Conservation (phyloP, 164 flowering plant species). For the Chimonanthus salicifolius region DNA sequence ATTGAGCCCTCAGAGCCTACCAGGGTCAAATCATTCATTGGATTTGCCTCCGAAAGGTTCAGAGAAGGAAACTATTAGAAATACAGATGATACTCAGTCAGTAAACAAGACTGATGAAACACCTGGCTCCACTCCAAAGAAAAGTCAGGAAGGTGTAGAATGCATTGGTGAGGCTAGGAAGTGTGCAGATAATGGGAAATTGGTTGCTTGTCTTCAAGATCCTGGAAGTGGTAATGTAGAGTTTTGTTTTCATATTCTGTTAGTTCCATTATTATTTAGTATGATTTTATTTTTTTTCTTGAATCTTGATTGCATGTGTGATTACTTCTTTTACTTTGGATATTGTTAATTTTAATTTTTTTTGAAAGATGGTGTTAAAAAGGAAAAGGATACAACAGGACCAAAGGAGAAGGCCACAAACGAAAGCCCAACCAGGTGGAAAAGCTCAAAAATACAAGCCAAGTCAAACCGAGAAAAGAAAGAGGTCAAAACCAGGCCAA, state of each 20-base stretch:
- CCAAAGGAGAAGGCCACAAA: too few relatives aligned
- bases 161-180: constrained; percentile 13
- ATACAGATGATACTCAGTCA: neutral
- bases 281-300: too few relatives aligned
- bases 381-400: neutral
- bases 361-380: neutral
- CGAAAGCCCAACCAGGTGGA: too few relatives aligned
- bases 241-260: neutral
- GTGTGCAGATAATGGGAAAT: constrained; percentile 15
- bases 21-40: neutral
- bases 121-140: neutral
- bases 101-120: too few relatives aligned
- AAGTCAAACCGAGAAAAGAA: too few relatives aligned
- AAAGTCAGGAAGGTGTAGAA: constrained; percentile 2
- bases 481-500: too few relatives aligned
- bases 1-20: neutral
- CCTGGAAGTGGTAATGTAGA: constrained; percentile 19
- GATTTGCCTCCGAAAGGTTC: neutral
- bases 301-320: too few relatives aligned
- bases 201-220: constrained; percentile 30
- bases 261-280: neutral
- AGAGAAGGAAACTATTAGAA: neutral
- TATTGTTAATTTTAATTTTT: neutral
- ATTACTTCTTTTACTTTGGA: neutral
- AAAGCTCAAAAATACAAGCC: too few relatives aligned